A percentile compares a stretch with the other conserved stretches of the same genome.
phyloP scores from a whole-genome alignment of 2,329 filamentous ascomycete genomes.

The Colletotrichum agaves region DNA sequence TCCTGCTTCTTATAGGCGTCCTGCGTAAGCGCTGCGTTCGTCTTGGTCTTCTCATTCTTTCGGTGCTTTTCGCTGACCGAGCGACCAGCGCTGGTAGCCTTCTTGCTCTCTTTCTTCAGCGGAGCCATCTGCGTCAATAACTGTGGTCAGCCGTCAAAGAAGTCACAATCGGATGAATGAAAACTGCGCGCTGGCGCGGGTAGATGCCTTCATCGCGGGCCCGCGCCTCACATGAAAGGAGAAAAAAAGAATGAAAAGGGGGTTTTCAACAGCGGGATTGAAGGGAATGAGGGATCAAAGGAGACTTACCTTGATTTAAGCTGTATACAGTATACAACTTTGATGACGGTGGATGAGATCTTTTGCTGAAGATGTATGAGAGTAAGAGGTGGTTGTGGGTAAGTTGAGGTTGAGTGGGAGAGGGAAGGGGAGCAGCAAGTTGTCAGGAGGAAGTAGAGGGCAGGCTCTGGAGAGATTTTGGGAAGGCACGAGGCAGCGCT shows the following conservation, averaged over 20 bases:
- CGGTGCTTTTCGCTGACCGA: background rate
- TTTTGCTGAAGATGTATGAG: no score
- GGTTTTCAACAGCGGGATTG: background rate
- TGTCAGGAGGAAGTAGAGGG: background rate
- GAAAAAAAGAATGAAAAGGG: background rate
- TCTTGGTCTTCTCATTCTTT: no score
- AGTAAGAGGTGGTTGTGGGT: background rate
- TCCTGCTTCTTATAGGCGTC: no score
- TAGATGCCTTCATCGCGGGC: background rate
- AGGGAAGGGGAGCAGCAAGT: background rate
- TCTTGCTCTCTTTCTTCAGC: background rate
- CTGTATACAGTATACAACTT: no score
- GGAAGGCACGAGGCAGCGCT: slow-evolving; percentile 4
- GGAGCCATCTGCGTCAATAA: background rate
- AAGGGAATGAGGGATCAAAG: background rate
- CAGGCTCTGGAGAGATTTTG: background rate
- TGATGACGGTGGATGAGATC: no score
- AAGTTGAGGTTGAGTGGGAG: background rate
- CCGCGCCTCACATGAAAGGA: background rate
- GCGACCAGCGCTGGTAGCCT: background rate
- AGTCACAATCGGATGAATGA: background rate
- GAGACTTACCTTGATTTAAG: background rate
- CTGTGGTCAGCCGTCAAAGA: background rate
- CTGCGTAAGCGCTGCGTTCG: no score
- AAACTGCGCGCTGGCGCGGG: background rate